phyloP scores from a whole-genome alignment of 2,329 filamentous ascomycete genomes.

The Davidsoniella eucalypti region DNA sequence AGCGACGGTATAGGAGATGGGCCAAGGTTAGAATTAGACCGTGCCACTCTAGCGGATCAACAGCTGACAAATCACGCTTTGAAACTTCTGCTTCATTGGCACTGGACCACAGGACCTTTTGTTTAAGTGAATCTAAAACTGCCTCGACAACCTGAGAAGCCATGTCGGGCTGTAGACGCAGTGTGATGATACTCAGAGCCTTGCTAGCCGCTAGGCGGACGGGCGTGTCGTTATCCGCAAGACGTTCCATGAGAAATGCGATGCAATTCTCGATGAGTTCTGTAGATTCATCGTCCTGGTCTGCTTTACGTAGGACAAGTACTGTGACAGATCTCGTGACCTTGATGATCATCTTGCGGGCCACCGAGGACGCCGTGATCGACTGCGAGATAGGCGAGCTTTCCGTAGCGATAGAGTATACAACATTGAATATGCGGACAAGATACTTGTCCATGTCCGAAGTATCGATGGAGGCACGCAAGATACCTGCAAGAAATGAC shows the following conservation, averaged over 20 bases:
- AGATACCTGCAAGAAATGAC: slow-evolving; percentile 61
- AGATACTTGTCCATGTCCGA: slow-evolving; percentile 57
- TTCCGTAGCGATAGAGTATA: slow-evolving; percentile 39
- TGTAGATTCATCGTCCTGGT: slow-evolving; percentile 25
- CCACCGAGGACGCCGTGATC: slow-evolving; percentile 57
- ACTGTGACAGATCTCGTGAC: slow-evolving; percentile 60
- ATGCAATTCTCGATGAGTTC: slow-evolving; percentile 65
- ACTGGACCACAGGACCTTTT: slow-evolving; percentile 36
- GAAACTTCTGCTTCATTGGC: slow-evolving; percentile 19
- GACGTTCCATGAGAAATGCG: slow-evolving; percentile 58
- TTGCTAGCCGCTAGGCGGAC: slow-evolving; percentile 87
- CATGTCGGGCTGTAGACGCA: slow-evolving; percentile 66
- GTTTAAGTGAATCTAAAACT: slow-evolving; percentile 53
- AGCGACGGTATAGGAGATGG: slow-evolving; percentile 71
- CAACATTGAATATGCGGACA: slow-evolving; percentile 45
- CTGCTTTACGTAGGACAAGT: slow-evolving; percentile 40
- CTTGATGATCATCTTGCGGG: slow-evolving; percentile 71
- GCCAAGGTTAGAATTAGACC: slow-evolving; percentile 76
- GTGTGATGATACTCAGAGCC: slow-evolving; percentile 69
- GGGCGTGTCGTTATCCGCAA: slow-evolving; percentile 79
- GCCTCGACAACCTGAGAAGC: slow-evolving; percentile 76
- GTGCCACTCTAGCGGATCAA: slow-evolving; percentile 79
- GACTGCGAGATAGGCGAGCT: slow-evolving; percentile 31
- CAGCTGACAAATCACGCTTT: slow-evolving; percentile 49
- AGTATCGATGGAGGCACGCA: slow-evolving; percentile 52